These are phyloP conservation scores for Clitopilus hobsonii DNA, from an alignment of 768 basidiomycete species.

Conservation along the genomic window DNA sequence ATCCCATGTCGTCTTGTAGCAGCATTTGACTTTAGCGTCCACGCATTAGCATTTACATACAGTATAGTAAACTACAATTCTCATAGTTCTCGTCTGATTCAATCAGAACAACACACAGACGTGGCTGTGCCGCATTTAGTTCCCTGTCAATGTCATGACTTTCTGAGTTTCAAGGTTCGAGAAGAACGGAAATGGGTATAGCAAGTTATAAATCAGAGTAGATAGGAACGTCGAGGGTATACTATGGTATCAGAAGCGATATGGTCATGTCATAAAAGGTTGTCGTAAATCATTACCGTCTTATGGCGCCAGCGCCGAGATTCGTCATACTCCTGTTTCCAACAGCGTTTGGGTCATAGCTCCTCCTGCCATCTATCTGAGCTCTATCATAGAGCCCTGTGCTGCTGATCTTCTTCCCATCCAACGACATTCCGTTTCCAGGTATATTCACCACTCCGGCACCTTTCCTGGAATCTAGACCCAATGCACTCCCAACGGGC, in stretches of 20 bases:
- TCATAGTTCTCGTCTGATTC: neutral
- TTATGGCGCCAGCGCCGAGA: slow-evolving; percentile 24
- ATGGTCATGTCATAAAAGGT: neutral
- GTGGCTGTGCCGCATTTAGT: too few relatives aligned
- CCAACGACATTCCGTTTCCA: slow-evolving; percentile 30
- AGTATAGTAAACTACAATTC: neutral
- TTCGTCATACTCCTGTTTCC: slow-evolving; percentile 52
- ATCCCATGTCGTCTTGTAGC: neutral
- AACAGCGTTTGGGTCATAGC: slow-evolving; percentile 35
- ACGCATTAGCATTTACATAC: neutral
- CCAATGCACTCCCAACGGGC: slow-evolving; percentile 60
- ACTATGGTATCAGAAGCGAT: too few relatives aligned
- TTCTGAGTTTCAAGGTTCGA: too few relatives aligned
- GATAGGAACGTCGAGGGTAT: too few relatives aligned
- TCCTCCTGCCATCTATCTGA: slow-evolving; percentile 48
- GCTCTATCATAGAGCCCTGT: slow-evolving; percentile 18
- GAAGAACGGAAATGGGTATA: too few relatives aligned
- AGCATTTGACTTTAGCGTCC: neutral
- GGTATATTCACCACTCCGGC: slow-evolving; percentile 15
- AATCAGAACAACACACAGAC: slow-evolving; percentile 6
- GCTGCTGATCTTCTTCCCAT: slow-evolving; percentile 49
- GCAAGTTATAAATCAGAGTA: too few relatives aligned
- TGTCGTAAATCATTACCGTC: slow-evolving; percentile 26
- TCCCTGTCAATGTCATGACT: too few relatives aligned
- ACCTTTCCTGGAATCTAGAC: slow-evolving; percentile 48